These are phyloP conservation scores for Hordeum pubiflorum DNA, from an alignment of 202 grass and related monocot species.

Conservation along the genomic window DNA sequence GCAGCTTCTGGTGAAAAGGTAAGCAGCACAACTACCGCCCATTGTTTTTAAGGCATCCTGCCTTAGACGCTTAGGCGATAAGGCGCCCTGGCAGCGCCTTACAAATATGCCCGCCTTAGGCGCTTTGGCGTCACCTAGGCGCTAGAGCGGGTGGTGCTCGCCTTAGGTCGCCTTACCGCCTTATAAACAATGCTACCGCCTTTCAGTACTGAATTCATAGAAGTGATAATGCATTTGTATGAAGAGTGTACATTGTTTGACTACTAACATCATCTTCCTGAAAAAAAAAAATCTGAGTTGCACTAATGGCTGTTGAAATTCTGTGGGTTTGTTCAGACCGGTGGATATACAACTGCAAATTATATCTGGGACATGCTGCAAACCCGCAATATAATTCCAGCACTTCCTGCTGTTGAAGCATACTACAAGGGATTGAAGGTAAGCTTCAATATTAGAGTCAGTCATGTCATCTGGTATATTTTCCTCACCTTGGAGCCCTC, in stretches of 20 bases:
- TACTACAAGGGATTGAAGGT: slow-evolving; percentile 93
- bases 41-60: too few relatives aligned
- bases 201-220: not conserved
- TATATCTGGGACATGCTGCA: slow-evolving; percentile 86
- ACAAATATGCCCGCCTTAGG: too few relatives aligned
- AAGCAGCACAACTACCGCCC: slow-evolving; percentile 12
- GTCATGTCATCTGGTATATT: not conserved
- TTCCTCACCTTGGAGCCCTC: slow-evolving; percentile 13
- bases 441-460: slow-evolving; percentile 9
- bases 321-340: slow-evolving; percentile 40
- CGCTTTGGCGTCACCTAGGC: too few relatives aligned
- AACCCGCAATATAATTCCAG: slow-evolving; percentile 54
- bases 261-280: not conserved
- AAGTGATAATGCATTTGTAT: not conserved
- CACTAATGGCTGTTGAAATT: slow-evolving; percentile 19
- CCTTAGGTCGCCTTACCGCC: too few relatives aligned
- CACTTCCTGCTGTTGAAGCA: slow-evolving; percentile 75
- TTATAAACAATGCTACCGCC: not conserved
- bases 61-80: too few relatives aligned
- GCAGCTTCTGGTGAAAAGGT: slow-evolving; percentile 82
- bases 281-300: not conserved
- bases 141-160: too few relatives aligned
- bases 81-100: too few relatives aligned
- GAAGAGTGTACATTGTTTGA: slow-evolving; percentile 3
- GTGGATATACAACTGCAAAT: slow-evolving; percentile 90